Base-by-base conservation (phyloP, 2,329 filamentous ascomycete genomes). In the Trichoderma sp. region DNA sequence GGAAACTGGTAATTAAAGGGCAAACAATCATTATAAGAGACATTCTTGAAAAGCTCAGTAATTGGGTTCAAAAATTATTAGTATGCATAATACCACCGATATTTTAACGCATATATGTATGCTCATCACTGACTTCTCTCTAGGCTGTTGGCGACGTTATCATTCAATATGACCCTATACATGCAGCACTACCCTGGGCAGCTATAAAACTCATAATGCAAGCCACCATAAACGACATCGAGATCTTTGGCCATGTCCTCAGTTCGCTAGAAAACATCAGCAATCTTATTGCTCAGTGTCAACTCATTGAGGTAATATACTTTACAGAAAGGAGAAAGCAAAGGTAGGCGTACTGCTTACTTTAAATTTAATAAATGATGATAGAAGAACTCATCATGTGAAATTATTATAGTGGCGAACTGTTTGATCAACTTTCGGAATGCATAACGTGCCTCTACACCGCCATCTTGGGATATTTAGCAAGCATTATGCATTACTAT, bases 101-200 rank as follows among this genome's bases (percentile, higher is more conserved):
- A 34, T 24, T 18, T 7, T 39, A 39, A 39, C 6, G 36, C 15
- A 34, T 39, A 39, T 34, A 12, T 28, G 14, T 34, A n/a, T 56
- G 32, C 43, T 56, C 43, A 53, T 36, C 21, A 11, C 21, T 32
- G 26, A 51, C 28, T 56, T 53, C 26, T 21, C 24, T 32, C 63
- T 51, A 36, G 63, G 30, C 63, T 15, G 24, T 74, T n/a, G 73
- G 73, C n/a, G 72, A 74, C 58, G 36, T 70, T 5, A 57, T 51
- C 4, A 39, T 61, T 18, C 30, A 68, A 30, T 39, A 65, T 63
- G 71, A 74, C 21, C 67, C 73, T 11, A 39, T 71, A 3, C 73
- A 74, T 69, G 53, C 43, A 6, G 72, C 63, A 12, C 63, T 74
- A 14, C 73, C 72, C n/a, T 74, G 73, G 72, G 72, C 73, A 14